These are phyloP conservation scores for Ramularia endophylla DNA, from an alignment of 2,329 filamentous ascomycete species.

Conservation along the genomic window DNA sequence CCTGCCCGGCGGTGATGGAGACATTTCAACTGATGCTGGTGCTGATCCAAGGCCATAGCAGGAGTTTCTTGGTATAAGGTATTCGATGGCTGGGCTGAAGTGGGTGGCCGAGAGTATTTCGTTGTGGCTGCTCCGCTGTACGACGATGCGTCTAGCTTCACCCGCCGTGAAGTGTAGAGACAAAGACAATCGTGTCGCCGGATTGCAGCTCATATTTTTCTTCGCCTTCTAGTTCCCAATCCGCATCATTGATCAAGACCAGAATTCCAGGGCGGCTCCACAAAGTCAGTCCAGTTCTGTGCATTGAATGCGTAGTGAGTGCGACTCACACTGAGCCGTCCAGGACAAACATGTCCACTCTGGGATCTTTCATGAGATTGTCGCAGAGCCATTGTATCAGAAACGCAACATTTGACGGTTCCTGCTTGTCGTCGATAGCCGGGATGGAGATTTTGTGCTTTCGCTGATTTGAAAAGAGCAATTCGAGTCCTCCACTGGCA, in stretches of 20 bases:
- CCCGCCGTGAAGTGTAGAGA: slow-evolving; percentile 92
- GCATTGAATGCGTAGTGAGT: slow-evolving; percentile 1
- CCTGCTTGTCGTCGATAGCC: slow-evolving; percentile 52
- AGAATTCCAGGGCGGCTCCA: slow-evolving; percentile 89
- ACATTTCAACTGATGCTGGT: too few relatives aligned
- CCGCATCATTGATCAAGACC: slow-evolving; percentile 93
- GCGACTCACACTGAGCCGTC: slow-evolving; percentile 76
- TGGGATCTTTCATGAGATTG: slow-evolving; percentile 74
- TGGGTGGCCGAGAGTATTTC: too few relatives aligned
- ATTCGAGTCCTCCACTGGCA: slow-evolving; percentile 81
- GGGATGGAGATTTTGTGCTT: slow-evolving; percentile 68
- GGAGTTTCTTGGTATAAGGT: too few relatives aligned
- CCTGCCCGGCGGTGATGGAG: too few relatives aligned
- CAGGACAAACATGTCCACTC: slow-evolving; percentile 84
- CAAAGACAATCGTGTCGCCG: slow-evolving; percentile 87
- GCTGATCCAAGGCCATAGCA: too few relatives aligned
- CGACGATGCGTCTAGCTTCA: slow-evolving; percentile 47
- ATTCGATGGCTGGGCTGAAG: too few relatives aligned
- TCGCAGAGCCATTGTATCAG: slow-evolving; percentile 75
- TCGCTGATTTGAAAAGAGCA: slow-evolving; percentile 81
- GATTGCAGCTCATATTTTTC: slow-evolving; percentile 77
- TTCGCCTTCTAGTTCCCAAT: slow-evolving; percentile 97
- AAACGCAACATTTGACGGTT: slow-evolving; percentile 62
- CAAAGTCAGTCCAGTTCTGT: slow-evolving; percentile 3
- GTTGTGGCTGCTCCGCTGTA: too few relatives aligned